These are phyloP conservation scores for Ordospora pajunii DNA, from an alignment of 371 early-diverging fungal genomes.

Conservation along the genomic window DNA sequence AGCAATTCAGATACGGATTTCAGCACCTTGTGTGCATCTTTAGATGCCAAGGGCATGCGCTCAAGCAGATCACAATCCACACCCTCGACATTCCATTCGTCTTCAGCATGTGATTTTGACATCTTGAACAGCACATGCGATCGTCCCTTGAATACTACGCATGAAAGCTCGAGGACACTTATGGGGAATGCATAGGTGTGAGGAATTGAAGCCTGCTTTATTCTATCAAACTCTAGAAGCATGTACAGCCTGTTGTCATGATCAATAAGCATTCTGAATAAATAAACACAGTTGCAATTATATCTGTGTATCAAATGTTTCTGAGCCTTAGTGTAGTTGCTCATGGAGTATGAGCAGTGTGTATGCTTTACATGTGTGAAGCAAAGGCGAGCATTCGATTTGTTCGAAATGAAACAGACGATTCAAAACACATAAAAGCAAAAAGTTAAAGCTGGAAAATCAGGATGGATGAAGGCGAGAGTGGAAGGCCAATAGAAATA, in stretches of 20 bases:
- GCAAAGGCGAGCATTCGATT: neutral
- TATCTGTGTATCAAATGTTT: neutral
- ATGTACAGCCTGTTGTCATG: neutral
- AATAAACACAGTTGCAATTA: neutral
- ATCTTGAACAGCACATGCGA: neutral
- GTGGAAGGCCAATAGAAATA: constrained; percentile 34
- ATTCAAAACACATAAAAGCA: constrained; percentile 8
- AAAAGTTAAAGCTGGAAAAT: neutral
- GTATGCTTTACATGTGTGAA: neutral
- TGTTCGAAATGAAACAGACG: constrained; percentile 7
- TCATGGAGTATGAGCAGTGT: neutral
- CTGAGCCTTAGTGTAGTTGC: no score
- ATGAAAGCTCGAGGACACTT: neutral
- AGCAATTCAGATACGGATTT: neutral
- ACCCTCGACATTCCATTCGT: neutral
- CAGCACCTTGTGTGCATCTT: neutral
- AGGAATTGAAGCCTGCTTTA: neutral
- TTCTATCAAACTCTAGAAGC: neutral
- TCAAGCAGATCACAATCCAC: neutral
- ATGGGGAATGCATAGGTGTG: neutral
- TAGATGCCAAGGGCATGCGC: neutral
- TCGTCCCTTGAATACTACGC: neutral
- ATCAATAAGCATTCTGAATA: neutral
- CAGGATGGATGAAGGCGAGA: constrained; percentile 17
- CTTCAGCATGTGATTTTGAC: neutral